Conservation (phyloP, 371 early-diverging fungal species). For the Blakeslea trispora region DNA sequence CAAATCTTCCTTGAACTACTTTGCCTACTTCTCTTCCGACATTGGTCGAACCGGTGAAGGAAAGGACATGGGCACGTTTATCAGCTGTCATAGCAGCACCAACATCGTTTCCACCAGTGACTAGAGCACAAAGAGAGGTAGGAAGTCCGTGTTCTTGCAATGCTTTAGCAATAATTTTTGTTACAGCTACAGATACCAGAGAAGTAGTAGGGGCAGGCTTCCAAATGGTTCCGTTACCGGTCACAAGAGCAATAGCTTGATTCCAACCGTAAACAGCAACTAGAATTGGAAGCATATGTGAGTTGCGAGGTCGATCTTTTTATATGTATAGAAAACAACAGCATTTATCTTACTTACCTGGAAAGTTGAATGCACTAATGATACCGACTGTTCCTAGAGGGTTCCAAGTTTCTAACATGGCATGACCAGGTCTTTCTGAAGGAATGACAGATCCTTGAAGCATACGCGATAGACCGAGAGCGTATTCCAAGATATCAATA, state of each 20-base stretch:
- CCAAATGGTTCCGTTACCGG: conserved; percentile 95
- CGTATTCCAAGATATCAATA: conserved; percentile 94
- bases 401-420: conserved; percentile 97
- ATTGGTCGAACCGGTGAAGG: conserved; percentile 90
- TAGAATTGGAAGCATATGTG: conserved; percentile 11
- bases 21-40: conserved; percentile 77
- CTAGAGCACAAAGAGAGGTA: conserved; percentile 87
- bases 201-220: conserved; percentile 93
- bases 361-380: conserved; percentile 94
- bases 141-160: conserved; percentile 85
- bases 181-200: conserved; percentile 86
- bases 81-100: conserved; percentile 80
- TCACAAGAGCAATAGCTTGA: conserved; percentile 86
- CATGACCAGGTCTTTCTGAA: conserved; percentile 92
- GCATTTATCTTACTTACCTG: conserved; percentile 33
- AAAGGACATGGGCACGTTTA: conserved; percentile 75
- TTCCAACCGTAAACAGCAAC: conserved; percentile 91
- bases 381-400: conserved; percentile 94
- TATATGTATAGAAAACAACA: too few relatives aligned
- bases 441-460: conserved; percentile 90
- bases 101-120: conserved; percentile 87
- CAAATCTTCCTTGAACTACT: conserved; percentile 87
- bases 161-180: conserved; percentile 85
- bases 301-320: neutral
- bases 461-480: conserved; percentile 88